These are phyloP conservation scores for Phytophthora citrophthora DNA, from an alignment of 352 stramenopile genomes.

Conservation along the genomic window DNA sequence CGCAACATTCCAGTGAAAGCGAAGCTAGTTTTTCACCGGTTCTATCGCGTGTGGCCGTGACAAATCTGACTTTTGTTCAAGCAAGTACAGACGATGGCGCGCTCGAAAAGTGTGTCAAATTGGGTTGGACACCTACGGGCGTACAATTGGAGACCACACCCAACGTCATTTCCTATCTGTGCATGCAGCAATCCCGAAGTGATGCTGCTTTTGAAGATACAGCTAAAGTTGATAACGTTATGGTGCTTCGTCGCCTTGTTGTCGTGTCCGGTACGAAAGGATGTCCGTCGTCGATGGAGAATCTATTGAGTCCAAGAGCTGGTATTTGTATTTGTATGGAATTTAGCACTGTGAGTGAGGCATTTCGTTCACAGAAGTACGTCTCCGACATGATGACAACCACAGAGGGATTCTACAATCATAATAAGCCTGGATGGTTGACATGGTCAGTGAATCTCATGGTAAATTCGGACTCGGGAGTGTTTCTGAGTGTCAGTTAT, in stretches of 20 bases:
- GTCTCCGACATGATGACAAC: constrained; percentile 54
- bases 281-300: constrained; percentile 33
- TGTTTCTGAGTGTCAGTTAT: constrained; percentile 43
- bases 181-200: constrained; percentile 30
- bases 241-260: constrained; percentile 30
- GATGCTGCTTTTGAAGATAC: constrained; percentile 15
- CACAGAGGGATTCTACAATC: constrained; percentile 51
- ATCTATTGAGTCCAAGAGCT: constrained; percentile 21
- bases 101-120: constrained; percentile 31
- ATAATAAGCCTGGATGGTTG: constrained; percentile 48
- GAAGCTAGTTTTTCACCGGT: neutral
- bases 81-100: constrained; percentile 19
- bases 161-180: constrained; percentile 37
- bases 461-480: constrained; percentile 18
- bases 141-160: constrained; percentile 36
- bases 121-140: constrained; percentile 36
- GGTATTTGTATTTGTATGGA: constrained; percentile 38
- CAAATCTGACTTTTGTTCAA: constrained; percentile 28
- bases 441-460: constrained; percentile 40
- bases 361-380: constrained; percentile 39
- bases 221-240: constrained; percentile 18
- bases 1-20: constrained; percentile 6
- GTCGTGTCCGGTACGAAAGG: constrained; percentile 17
- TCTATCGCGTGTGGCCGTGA: constrained; percentile 19
- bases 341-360: constrained; percentile 16